Evolutionary conservation across 441 rosid species (phyloP).

Genomic region (Jatropha podagrica): DNA sequence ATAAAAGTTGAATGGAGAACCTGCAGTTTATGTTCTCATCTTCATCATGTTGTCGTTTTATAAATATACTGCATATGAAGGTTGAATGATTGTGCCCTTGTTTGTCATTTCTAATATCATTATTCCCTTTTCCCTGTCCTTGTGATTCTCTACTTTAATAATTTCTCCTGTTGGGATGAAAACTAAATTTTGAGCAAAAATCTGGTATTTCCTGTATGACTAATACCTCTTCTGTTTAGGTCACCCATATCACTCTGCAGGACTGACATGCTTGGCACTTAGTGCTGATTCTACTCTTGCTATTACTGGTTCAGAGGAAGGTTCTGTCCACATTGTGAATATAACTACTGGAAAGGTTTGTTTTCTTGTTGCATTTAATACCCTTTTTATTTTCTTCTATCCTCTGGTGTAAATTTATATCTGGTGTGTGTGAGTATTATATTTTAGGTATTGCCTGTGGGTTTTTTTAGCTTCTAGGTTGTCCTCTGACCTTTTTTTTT

Average conservation of each 20-base stretch:
- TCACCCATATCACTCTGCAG: slow-evolving; percentile 81
- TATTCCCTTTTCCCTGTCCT: neutral
- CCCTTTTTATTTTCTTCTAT: neutral
- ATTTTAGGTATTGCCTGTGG: neutral
- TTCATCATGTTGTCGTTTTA: neutral
- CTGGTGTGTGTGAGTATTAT: neutral
- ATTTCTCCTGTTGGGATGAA: neutral
- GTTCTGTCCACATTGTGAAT: slow-evolving; percentile 78
- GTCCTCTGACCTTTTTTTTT: neutral
- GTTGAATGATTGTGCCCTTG: neutral
- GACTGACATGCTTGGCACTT: slow-evolving; percentile 72
- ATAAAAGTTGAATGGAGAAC: too few relatives aligned
- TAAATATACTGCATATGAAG: neutral
- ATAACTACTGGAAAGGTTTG: slow-evolving; percentile 72
- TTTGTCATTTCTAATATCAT: neutral
- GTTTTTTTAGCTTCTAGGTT: too few relatives aligned
- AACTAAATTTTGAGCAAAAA: neutral
- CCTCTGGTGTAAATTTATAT: neutral
- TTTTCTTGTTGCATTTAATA: slow-evolving; percentile 2
- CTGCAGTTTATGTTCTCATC: too few relatives aligned
- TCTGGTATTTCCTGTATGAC: neutral
- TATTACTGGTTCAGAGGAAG: slow-evolving; percentile 78
- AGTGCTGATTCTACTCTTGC: slow-evolving; percentile 75
- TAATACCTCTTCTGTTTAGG: slow-evolving; percentile 42
- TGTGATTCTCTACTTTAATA: neutral